phyloP scores from a whole-genome alignment of 1,284 basidiomycete genomes.

The Malassezia brasiliensis region DNA sequence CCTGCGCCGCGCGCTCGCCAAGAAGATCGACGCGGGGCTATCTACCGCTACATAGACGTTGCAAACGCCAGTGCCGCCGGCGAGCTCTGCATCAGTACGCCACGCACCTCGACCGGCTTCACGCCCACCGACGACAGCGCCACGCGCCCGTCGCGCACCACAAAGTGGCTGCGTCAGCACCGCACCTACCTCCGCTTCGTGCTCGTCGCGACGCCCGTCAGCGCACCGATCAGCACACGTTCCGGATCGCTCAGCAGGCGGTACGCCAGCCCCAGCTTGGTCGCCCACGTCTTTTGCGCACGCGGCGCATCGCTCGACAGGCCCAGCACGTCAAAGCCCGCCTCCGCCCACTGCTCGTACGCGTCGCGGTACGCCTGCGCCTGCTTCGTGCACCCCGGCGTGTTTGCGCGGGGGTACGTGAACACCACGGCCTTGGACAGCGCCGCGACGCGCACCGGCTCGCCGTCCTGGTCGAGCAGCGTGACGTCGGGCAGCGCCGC shows the following conservation, averaged over 20 bases:
- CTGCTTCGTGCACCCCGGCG: slow-evolving; percentile 36
- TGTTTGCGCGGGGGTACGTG: slow-evolving; percentile 33
- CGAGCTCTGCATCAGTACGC: slow-evolving; percentile 9
- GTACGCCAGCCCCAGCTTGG: slow-evolving; percentile 68
- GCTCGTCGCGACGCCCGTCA: slow-evolving; percentile 66
- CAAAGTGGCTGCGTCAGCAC: slow-evolving; percentile 28
- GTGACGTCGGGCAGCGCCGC: slow-evolving; percentile 64
- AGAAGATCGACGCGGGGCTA: slow-evolving; percentile 41
- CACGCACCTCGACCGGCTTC: slow-evolving; percentile 28
- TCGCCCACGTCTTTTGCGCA: slow-evolving; percentile 54
- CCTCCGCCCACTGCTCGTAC: slow-evolving; percentile 62
- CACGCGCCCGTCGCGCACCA: slow-evolving; percentile 29
- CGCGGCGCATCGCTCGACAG: slow-evolving; percentile 70
- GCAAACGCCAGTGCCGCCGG: slow-evolving; percentile 1
- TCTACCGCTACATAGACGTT: neutral
- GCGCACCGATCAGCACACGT: slow-evolving; percentile 63
- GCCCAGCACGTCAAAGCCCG: slow-evolving; percentile 70
- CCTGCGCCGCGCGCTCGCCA: slow-evolving; percentile 37
- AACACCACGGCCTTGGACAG: slow-evolving; percentile 23
- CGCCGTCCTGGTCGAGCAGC: slow-evolving; percentile 53
- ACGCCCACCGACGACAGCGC: slow-evolving; percentile 25
- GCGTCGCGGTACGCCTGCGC: slow-evolving; percentile 58
- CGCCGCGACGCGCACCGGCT: slow-evolving; percentile 6
- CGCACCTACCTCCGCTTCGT: slow-evolving; percentile 50
- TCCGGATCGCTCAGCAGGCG: slow-evolving; percentile 77